Conservation (phyloP, 345 rosid genomes). For the Abelmoschus esculentus region DNA sequence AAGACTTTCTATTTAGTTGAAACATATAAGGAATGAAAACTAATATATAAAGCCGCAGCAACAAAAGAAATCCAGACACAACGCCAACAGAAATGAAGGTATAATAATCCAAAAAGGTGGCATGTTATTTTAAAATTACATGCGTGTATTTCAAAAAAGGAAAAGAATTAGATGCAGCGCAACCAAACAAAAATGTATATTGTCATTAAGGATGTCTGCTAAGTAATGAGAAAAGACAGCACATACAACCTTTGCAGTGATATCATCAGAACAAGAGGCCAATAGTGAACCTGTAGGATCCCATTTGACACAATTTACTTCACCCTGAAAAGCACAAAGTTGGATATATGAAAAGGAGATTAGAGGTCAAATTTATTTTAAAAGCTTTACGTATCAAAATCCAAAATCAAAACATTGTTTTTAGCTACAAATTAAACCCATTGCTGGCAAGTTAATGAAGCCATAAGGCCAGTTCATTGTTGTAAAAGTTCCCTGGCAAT, state of each 20-base stretch:
- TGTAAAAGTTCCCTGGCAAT: background rate
- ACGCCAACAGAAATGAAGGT: background rate
- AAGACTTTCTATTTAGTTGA: conserved; percentile 2
- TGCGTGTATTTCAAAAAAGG: background rate
- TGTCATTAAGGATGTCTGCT: conserved; percentile 16
- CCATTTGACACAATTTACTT: conserved; percentile 99
- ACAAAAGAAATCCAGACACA: too few relatives aligned
- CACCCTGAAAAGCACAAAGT: conserved; percentile 57
- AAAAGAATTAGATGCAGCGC: background rate
- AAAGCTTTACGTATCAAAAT: background rate
- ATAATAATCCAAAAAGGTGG: background rate
- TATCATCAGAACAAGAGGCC: conserved; percentile 98
- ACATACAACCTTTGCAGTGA: conserved; percentile 73
- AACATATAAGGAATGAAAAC: background rate
- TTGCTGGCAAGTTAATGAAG: conserved; percentile 2
- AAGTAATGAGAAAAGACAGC: conserved; percentile 49
- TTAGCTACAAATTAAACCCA: background rate
- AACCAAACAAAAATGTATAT: background rate
- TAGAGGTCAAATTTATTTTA: background rate
- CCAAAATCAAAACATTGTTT: background rate
- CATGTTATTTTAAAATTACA: background rate
- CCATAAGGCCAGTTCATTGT: background rate
- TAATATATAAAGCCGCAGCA: background rate
- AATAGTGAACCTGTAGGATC: conserved; percentile 88
- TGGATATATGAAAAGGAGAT: conserved; percentile 11